Percentiles rank a stretch among this genome's conserved stretches.
phyloP scores from a whole-genome alignment of 2,329 filamentous ascomycete genomes.

The Apiospora saccharicola region DNA sequence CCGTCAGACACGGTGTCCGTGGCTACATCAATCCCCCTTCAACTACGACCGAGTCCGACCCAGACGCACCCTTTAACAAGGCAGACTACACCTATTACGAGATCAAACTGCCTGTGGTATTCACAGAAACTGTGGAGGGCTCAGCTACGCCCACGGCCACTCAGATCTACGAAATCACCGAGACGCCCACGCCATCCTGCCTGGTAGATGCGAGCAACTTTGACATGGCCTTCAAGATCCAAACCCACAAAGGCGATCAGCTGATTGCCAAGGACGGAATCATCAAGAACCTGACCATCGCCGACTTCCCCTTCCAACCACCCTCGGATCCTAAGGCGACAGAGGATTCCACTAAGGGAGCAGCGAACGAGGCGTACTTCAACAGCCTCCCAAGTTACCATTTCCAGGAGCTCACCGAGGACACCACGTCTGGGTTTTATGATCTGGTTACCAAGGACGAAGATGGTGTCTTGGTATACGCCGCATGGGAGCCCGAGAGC shows the following conservation, averaged over 20 bases:
- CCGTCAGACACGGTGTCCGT: too few relatives aligned
- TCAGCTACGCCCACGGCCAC: constrained; percentile 14
- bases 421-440: neutral
- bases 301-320: neutral
- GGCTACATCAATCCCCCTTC: too few relatives aligned
- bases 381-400: neutral
- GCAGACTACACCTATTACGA: constrained; percentile 25
- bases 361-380: neutral
- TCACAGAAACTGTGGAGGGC: constrained; percentile 6
- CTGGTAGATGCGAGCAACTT: constrained; percentile 10
- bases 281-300: neutral
- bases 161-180: constrained; percentile 7
- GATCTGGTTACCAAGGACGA: neutral
- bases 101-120: constrained; percentile 16
- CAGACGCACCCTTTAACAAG: neutral
- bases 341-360: neutral
- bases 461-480: neutral
- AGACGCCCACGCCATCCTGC: constrained; percentile 18
- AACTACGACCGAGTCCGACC: neutral
- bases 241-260: neutral
- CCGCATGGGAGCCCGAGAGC: neutral
- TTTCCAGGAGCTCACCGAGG: neutral
- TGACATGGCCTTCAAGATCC: constrained; percentile 19
- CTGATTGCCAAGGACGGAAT: neutral
- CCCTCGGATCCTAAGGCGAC: neutral